Conservation (phyloP, 1,139 yeast species). For the Debaryomyces robertsiae region DNA sequence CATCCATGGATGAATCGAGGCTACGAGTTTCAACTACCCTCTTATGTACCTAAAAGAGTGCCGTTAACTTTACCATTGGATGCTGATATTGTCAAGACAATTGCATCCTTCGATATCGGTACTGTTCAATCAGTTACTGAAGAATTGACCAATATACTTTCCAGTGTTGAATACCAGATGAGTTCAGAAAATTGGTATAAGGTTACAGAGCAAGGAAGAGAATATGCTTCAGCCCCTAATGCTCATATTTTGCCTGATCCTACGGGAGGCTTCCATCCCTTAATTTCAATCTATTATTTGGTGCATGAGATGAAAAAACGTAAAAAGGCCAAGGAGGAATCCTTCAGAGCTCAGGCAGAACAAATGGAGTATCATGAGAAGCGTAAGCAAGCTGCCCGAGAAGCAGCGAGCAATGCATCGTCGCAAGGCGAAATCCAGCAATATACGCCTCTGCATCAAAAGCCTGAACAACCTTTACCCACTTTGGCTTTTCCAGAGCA, state of each 20-base stretch:
- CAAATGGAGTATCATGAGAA: slow-evolving; percentile 15
- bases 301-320: slow-evolving; percentile 82
- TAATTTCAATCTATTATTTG: slow-evolving; percentile 81
- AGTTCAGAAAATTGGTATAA: slow-evolving; percentile 69
- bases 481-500: slow-evolving; percentile 60
- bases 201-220: slow-evolving; percentile 42
- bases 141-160: slow-evolving; percentile 59
- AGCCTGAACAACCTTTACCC: slow-evolving; percentile 23
- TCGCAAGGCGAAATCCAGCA: slow-evolving; percentile 4
- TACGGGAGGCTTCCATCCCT: slow-evolving; percentile 87
- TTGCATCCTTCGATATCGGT: slow-evolving; percentile 82
- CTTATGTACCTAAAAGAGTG: slow-evolving; percentile 71
- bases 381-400: slow-evolving; percentile 5
- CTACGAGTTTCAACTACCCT: slow-evolving; percentile 71
- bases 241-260: slow-evolving; percentile 64
- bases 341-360: slow-evolving; percentile 30
- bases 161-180: slow-evolving; percentile 68
- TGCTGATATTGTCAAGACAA: slow-evolving; percentile 66
- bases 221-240: slow-evolving; percentile 44
- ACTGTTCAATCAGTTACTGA: slow-evolving; percentile 57
- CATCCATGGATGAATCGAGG: slow-evolving; percentile 98
- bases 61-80: slow-evolving; percentile 81
- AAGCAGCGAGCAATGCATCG: slow-evolving; percentile 2
- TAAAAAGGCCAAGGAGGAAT: slow-evolving; percentile 60
- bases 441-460: neutral